Base-by-base conservation (phyloP, 495 filamentous ascomycete genomes). In the Talaromyces proteolyticus region DNA sequence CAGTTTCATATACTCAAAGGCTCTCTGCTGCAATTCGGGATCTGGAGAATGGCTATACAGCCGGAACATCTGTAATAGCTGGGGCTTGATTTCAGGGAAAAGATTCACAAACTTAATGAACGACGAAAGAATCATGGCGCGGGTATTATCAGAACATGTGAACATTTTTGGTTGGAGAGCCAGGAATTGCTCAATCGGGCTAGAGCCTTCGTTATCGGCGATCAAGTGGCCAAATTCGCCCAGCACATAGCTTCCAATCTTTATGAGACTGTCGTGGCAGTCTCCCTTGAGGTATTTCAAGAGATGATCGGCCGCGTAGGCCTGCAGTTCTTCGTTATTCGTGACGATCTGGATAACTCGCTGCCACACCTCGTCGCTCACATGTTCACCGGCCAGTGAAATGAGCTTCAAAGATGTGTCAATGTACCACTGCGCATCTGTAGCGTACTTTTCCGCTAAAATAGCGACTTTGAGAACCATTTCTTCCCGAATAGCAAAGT, bases 401-500 rank as follows among this genome's bases (percentile, higher is more conserved):
- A 99, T 88, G 22, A 99, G 80, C 45, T 92, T 87, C 54, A 99
- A 71, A 3, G 93, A 95, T 52, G 96, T 95, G 62, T 99, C 90
- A 50, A 99, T 94, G 69, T 99, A 99, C 94, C 94, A 99, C 64
- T 96, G 91, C 14, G 95, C 87, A 61, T 99, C 91, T 0, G 91
- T 96, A 19, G 94, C 94, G 60, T 97, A 99, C 63, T 97, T 97
- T 65, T 99, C 94, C 2, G 94, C 95, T 48, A 99, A 64, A 57
- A 99, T 97, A 26, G 94, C 94, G 61, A 99, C 94, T 70, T 99
- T 99, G 46, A 99, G 70, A 7, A 96, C 94, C 94, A 99, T 97
- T 65, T 99, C 94, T 67, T 99, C 94, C 45, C 94, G 80, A 55
- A 99, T 96, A 2, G 91, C 90, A 65, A 95, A 98, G 64, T 99